Base-by-base conservation (phyloP, 2,329 filamentous ascomycete species). In the Apiospora rasikravindrae region DNA sequence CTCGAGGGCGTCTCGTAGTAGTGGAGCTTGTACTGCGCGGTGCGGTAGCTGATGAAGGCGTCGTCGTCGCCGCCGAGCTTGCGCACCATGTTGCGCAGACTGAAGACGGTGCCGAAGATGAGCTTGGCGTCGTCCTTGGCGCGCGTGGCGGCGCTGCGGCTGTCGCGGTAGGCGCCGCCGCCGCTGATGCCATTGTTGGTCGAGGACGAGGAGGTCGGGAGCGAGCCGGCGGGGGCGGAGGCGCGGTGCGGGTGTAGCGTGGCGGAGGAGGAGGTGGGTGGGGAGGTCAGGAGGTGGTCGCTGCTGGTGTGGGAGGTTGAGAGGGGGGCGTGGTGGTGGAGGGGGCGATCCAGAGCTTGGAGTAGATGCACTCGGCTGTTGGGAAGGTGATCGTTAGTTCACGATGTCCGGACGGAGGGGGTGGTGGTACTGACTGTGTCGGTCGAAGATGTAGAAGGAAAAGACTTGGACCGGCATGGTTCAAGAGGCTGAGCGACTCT, bases 381-480 rank as follows among this genome's bases (percentile, higher is more conserved):
- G 67, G 47, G 51, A 77, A 77, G 73, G 66, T 33, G 73, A 71
- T 69, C 73, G 70, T 70, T 70, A 61, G 69, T n/a, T 64, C 53
- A 47, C 16, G 42, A 68, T 44, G 37, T 5, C 29, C 57, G 69
- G 49, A 42, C 42, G 57, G 66, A 42, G 22, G 69, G 13, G 69
- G 29, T 49, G 10, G 61, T 69, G 69, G 68, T 70, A 80, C 89
- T 81, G 88, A 98, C 96, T 98, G 84, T 99, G 96, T 76, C 96
- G 93, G 85, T 99, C 96, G 82, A 99, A 99, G 81, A 99, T 98
- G 88, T 98, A 98, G 85, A 99, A 98, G 73, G 95, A 95, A 85
- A 97, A 98, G 83, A 98, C 93, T 74, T 81, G 80, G 77, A 80
- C 77, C 73, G 93, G 92, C 96, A 99, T 98, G 80, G 77, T 86